Base-by-base conservation (phyloP, 1,139 yeast genomes). In the Saccharomyces pastorianus region DNA sequence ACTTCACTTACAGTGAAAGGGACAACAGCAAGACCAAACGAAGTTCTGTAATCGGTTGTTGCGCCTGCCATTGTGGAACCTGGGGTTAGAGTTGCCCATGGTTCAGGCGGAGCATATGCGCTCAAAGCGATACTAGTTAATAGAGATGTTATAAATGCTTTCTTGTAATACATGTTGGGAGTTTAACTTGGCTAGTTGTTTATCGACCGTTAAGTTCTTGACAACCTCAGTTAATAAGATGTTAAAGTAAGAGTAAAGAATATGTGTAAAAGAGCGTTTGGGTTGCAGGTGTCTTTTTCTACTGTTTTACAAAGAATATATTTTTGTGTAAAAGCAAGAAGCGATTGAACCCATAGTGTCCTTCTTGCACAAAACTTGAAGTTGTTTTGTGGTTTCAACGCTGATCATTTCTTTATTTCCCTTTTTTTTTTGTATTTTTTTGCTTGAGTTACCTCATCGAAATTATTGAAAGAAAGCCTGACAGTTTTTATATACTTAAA, bases 11-110 rank as follows among this genome's bases (percentile, higher is more conserved):
- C 50, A 41, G 60, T 47, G 46, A 58, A 50, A 49, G 65, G 61
- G 48, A 56, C 54, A 44, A 64, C 64, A 49, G 67, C 69, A 48
- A 77, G 75, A 64, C 83, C 83, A 63, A 80, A 80, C 51, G 66
- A 63, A 51, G 71, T 67, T 23, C 75, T 58, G 68, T 75, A 76
- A 66, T 76, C 78, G 42, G 81, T 76, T 51, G 73, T 62, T 60
- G 68, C 74, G 48, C 67, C 57, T 48, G 66, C 63, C 57, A 64
- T 65, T 42, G 71, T 61, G 29, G 66, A 61, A 29, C 58, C 52
- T 57, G 73, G 73, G 11, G 72, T 68, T 59, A 71, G 60, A 49
- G 73, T 71, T 53, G 72, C 57, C 74, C 74, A 71, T 48, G 71
- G 63, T 49, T 60, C 71, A 57, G 86, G 69, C 68, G 89, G 84